phyloP scores from a whole-genome alignment of 495 filamentous ascomycete genomes.

The Lepraria neglecta region DNA sequence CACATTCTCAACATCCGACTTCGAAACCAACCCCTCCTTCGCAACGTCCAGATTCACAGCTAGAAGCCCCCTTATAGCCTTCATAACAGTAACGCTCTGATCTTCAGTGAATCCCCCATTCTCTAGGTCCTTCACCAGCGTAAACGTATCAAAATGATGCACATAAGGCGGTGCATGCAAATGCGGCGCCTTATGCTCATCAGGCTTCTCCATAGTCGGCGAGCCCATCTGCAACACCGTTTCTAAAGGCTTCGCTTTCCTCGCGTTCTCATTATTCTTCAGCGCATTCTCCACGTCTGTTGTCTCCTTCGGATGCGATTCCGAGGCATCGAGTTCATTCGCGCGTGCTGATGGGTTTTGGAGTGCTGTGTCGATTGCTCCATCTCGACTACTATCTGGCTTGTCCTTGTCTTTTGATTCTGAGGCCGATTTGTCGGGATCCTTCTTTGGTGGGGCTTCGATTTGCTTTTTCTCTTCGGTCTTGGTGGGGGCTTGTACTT shows the following conservation, averaged over 20 bases:
- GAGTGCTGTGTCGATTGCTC: constrained; percentile 12
- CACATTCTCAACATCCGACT: constrained; percentile 71
- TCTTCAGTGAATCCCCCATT: constrained; percentile 62
- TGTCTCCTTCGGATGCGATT: constrained; percentile 32
- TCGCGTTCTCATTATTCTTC: constrained; percentile 21
- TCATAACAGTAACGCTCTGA: constrained; percentile 23
- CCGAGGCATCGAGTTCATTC: constrained; percentile 29
- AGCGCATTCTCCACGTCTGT: not conserved
- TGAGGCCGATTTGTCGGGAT: constrained; percentile 26
- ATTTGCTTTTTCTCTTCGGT: constrained; percentile 21
- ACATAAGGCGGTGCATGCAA: constrained; percentile 71
- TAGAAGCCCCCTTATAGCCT: constrained; percentile 43
- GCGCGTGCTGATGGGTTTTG: constrained; percentile 21
- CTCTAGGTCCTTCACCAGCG: constrained; percentile 70
- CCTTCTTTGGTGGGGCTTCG: constrained; percentile 25
- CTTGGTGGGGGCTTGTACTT: constrained; percentile 25
- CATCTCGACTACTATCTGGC: constrained; percentile 22
- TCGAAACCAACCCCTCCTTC: constrained; percentile 64
- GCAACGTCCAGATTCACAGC: constrained; percentile 75
- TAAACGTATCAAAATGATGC: constrained; percentile 94
- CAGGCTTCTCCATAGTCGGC: constrained; percentile 35
- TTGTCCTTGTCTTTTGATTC: constrained; percentile 21
- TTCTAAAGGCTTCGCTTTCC: constrained; percentile 50
- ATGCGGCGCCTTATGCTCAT: constrained; percentile 52
- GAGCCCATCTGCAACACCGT: constrained; percentile 55